Base-by-base conservation (phyloP, 75 land plant species). In the Chamaecyparis obtusa region DNA sequence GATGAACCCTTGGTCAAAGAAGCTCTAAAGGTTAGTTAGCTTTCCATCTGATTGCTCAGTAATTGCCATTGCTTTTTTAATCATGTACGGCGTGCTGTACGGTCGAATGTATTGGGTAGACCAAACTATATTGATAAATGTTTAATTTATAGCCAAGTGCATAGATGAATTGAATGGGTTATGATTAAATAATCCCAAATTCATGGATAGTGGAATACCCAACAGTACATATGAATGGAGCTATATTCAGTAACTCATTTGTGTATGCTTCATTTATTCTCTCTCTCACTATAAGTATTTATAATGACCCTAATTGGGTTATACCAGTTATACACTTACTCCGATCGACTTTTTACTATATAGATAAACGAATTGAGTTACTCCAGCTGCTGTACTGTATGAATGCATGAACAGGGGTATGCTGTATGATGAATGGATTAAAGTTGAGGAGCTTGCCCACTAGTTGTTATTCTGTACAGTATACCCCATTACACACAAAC, bases 1-100 rank as follows among this genome's bases (percentile, higher is more conserved):
- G 92, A 94, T n/a, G 95, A 92, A 11, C 94, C 94, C 60, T 83
- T 94, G 39, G 85, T 94, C 79, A 91, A 94, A 79, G 91, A 94
- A 83, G 95, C 95, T 16, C 74, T 94, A 54, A 92, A 92, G 95
- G 95, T 94, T 78, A 19, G 74, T 72, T 64, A 24, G 30, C 36
- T 33, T 21, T n/a, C 51, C n/a, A 81, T 43, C 13, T 44, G 51
- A 78, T 37, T 37, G 17, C 43, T 19, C 39, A 19, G 43, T 19
- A 78, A 37, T 19, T 27, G 24, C 81, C 14, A 19, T 78, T 35
- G 19, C 21, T 39, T 6, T 16, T 1, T 17, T 19, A 15, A 4
- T 16, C 37, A 39, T 21, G 39, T 41, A 39, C 21, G 24, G 21
- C 80, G 17, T 77, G 14, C 35, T 37, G 24, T 77, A 41, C 16